Evolutionary conservation across 1,284 basidiomycete genomes (phyloP), one percentile per base, ranked within the genome.

Genomic region (Cutaneotrichosporon sp.): DNA sequence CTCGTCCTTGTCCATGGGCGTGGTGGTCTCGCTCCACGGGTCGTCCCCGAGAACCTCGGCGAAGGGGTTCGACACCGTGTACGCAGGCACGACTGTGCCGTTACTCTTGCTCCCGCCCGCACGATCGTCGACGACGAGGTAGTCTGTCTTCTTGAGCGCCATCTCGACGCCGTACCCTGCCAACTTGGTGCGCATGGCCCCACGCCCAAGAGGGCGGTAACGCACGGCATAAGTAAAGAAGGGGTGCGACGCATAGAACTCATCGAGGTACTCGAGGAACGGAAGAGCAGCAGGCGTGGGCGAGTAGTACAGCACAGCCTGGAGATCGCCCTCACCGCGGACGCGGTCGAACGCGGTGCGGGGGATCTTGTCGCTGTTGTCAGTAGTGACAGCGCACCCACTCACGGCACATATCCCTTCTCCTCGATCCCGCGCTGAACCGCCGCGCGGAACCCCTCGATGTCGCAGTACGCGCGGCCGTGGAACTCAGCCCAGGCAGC

Each of bases 61-160:
- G 46, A 67, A 67, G 19, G 42, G 46, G 8, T 32, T 38, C 8
- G 24, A 14, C 16, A 37, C 27, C 11, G 17, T 9, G 10, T 19
- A 29, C 25, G 31, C 33, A 14, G 43, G 12, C 27, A 44, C 29
- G 26, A 46, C 32, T 8, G 34, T 55, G 51, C 60, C 58, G 22
- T 6, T 38, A 3, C 20, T 20, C 5, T 16, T 27, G 2, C 26
- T 25, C 4, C 29, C 46, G 22, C 26, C 49, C 3, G 42, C 29
- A 2, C 92, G 78, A 69, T 97, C 92, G 67, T 97, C 92, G 3
- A 97, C 79, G 3, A 88, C 91, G 14, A 97, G 82, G 68, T 98
- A 98, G 70, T 98, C 94, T 77, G 85, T 97, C 76, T 94, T 97
- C 78, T 98, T 98, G 62, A 98, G 76, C 63, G 96, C 90, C 51